Evolutionary conservation across 2,329 filamentous ascomycete species (phyloP), one percentile per base, ranked within the genome.

Genomic region (Colletotrichum musicola): DNA sequence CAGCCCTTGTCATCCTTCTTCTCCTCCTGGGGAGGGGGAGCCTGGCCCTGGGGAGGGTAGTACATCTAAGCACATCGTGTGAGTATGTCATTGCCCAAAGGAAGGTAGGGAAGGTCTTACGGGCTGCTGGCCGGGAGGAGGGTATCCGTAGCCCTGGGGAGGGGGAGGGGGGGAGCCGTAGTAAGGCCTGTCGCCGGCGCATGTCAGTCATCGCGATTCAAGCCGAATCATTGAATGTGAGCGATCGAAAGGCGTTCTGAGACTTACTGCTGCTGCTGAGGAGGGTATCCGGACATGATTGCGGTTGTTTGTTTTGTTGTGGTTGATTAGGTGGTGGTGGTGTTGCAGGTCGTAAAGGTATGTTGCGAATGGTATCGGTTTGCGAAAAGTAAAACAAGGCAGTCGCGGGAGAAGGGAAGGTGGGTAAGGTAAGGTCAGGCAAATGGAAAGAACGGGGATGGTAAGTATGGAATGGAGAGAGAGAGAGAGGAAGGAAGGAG

Each of bases 1-100:
- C 81, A 82, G 51, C 81, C 81, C 71, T 80, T 78, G 53, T 81
- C 81, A 70, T 81, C 78, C 71, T 78, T 81, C 77, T 81, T 81
- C 70, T 81, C 79, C 71, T 71, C 61, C 57, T 77, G 72, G 62
- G 80, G 74, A 44, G 75, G 77, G 56, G 79, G 79, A 10, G 69
- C 73, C 68, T 76, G 77, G 42, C 71, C 72, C 54, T 73, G 75
- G 64, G 74, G 74, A 68, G 74, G 73, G 64, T 76, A 77, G 63
- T 74, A 76, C 70, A 71, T 71, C 70, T 72, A 18, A 42, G 35
- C 38, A 49, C 4, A 22, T 14, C 14, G 25, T 56, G 42, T 71
- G 49, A 59, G 63, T 38, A 44, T 16, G 30, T 46, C 44, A n/a
- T 4, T 40, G 49, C n/a, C 30, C 40, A 27, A 18, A 16, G 2